A percentile compares a stretch with the other conserved stretches of the same genome.
Evolutionary conservation across 768 basidiomycete genomes (phyloP).

Genomic region (Naganishia friedmannii): DNA sequence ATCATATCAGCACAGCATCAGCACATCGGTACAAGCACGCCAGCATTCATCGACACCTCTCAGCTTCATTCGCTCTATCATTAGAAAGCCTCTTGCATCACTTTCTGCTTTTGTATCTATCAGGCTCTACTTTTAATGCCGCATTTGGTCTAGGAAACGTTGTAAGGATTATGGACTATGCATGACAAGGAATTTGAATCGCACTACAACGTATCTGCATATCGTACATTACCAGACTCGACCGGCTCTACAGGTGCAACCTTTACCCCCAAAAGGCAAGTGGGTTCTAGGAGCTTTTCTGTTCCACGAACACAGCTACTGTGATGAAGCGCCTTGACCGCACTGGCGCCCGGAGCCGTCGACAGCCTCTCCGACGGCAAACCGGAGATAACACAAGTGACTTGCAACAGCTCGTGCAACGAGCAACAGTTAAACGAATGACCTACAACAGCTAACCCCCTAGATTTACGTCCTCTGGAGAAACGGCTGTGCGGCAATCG

Average conservation of each 20-base stretch:
- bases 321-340: no score
- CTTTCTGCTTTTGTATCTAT: constrained; percentile 1
- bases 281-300: no score
- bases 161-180: constrained; percentile 9
- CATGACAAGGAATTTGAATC: not conserved
- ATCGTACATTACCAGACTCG: no score
- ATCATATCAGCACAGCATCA: constrained; percentile 3
- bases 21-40: not conserved
- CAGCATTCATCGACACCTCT: not conserved
- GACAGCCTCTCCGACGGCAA: no score
- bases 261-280: not conserved
- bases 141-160: not conserved
- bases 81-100: not conserved
- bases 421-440: no score
- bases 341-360: no score
- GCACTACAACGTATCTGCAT: not conserved
- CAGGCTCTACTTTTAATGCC: not conserved
- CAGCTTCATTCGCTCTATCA: not conserved
- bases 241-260: not conserved
- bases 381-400: no score
- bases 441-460: no score
- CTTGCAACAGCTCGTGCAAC: no score
- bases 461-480: no score
- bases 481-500: no score
- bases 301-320: no score